A percentile compares a stretch with the other conserved stretches of the same genome.
phyloP scores from a whole-genome alignment of 192 early-diverging fungal species.

The Gryganskiella cystojenkinii region DNA sequence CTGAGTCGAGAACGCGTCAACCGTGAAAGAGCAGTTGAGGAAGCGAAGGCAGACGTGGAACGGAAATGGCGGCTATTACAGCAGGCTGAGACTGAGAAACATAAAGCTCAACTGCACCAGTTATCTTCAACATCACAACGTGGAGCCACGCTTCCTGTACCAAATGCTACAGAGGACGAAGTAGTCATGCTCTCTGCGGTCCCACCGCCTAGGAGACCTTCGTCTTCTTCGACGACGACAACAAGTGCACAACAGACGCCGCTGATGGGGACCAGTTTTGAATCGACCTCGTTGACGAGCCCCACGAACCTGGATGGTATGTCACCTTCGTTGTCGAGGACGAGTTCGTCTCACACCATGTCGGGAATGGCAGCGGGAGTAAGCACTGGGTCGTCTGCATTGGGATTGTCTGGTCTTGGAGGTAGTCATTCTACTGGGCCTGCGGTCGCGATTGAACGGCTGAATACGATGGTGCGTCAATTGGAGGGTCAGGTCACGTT shows the following conservation, averaged over 20 bases:
- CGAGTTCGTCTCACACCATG: constrained; percentile 31
- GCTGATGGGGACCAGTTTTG: constrained; percentile 4
- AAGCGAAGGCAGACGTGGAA: constrained; percentile 41
- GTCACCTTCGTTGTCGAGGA: constrained; percentile 25
- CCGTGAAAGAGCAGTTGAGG: constrained; percentile 32
- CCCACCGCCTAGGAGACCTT: background rate
- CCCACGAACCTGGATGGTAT: constrained; percentile 25
- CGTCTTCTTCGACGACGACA: constrained; percentile 1
- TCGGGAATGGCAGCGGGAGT: background rate
- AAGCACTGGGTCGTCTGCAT: background rate
- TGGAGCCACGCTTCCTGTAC: background rate
- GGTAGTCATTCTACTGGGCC: constrained; percentile 12
- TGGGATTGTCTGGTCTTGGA: constrained; percentile 17
- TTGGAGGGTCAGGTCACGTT: constrained; percentile 75
- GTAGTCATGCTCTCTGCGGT: background rate
- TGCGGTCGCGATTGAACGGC: constrained; percentile 66
- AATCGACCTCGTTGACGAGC: constrained; percentile 14
- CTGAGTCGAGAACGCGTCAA: constrained; percentile 24
- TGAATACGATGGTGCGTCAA: constrained; percentile 68
- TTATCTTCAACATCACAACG: constrained; percentile 12
- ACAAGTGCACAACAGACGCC: too few species aligned
- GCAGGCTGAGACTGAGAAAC: constrained; percentile 29
- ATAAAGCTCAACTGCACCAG: constrained; percentile 36
- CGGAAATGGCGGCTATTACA: constrained; percentile 28
- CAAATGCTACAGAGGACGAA: background rate